Evolutionary conservation across 2,329 filamentous ascomycete species (phyloP).

Genomic region (Colletotrichum tropicicola): DNA sequence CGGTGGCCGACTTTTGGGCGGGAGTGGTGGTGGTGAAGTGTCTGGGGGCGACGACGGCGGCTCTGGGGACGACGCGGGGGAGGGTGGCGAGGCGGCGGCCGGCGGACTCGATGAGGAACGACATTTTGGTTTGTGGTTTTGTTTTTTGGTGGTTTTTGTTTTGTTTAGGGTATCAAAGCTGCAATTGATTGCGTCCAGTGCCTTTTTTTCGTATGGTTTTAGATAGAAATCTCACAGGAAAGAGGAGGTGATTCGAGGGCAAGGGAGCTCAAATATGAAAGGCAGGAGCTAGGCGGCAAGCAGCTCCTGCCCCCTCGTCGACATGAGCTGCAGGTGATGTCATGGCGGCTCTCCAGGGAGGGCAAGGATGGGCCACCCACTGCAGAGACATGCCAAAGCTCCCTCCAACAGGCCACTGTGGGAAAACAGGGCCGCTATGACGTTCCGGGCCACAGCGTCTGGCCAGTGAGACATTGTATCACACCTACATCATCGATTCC

Average conservation of each 20-base stretch:
- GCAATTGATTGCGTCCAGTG: too few species aligned
- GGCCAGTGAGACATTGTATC: slow-evolving; percentile 19
- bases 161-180: too few species aligned
- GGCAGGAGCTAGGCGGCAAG: neutral
- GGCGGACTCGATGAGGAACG: slow-evolving; percentile 58
- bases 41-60: slow-evolving; percentile 51
- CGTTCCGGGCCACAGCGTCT: slow-evolving; percentile 14
- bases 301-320: too few species aligned
- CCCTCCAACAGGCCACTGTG: neutral
- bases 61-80: slow-evolving; percentile 45
- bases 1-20: slow-evolving; percentile 58
- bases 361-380: neutral
- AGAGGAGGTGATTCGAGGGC: neutral
- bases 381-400: neutral
- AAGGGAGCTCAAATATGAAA: slow-evolving; percentile 1
- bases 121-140: slow-evolving; percentile 51
- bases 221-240: too few species aligned
- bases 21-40: slow-evolving; percentile 59
- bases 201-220: too few species aligned
- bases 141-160: neutral
- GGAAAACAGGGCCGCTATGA: slow-evolving; percentile 7
- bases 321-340: too few species aligned
- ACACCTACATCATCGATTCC: too few species aligned
- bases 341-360: too few species aligned
- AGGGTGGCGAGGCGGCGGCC: slow-evolving; percentile 49